A percentile compares a stretch with the other conserved stretches of the same genome.
Conservation (phyloP, 2,329 filamentous ascomycete species). For the Diaporthe sp. region DNA sequence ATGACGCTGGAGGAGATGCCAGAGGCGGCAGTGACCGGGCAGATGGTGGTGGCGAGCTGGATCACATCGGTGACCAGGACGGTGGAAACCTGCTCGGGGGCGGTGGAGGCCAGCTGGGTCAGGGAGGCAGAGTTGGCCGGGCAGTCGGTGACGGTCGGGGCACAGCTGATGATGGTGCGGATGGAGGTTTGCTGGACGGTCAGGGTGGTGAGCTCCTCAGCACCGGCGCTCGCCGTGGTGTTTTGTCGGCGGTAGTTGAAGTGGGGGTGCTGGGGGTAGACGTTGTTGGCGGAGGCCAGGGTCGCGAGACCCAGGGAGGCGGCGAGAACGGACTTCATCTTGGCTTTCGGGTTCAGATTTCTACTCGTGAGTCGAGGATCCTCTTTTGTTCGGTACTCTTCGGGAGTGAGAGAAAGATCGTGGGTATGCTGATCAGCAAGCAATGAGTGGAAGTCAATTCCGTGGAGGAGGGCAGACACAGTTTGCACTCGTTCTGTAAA, state of each 20-base stretch:
- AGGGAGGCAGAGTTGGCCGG: constrained; percentile 48
- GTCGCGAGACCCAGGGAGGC: constrained; percentile 59
- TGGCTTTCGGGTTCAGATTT: constrained; percentile 46
- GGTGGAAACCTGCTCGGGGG: constrained; percentile 44
- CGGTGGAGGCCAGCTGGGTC: constrained; percentile 46
- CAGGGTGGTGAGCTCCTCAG: constrained; percentile 51
- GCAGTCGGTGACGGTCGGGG: constrained; percentile 55
- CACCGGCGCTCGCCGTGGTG: constrained; percentile 33
- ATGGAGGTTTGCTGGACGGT: constrained; percentile 52
- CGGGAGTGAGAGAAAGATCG: constrained; percentile 37
- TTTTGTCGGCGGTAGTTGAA: constrained; percentile 47
- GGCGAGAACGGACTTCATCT: constrained; percentile 60
- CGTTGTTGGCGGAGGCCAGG: constrained; percentile 55
- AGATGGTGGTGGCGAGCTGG: constrained; percentile 54
- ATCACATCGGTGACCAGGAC: constrained; percentile 55
- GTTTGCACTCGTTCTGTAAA: constrained; percentile 45
- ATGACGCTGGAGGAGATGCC: constrained; percentile 54
- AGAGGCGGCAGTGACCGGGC: constrained; percentile 55
- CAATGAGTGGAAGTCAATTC: constrained; percentile 50
- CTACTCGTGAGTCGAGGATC: constrained; percentile 37
- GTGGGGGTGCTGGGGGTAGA: constrained; percentile 53
- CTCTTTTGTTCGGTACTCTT: constrained; percentile 39
- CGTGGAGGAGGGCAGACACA: constrained; percentile 47
- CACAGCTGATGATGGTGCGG: constrained; percentile 53
- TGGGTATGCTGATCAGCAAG: constrained; percentile 39